Conservation (phyloP, 129 eudicot genomes). For the Arctium minus region DNA sequence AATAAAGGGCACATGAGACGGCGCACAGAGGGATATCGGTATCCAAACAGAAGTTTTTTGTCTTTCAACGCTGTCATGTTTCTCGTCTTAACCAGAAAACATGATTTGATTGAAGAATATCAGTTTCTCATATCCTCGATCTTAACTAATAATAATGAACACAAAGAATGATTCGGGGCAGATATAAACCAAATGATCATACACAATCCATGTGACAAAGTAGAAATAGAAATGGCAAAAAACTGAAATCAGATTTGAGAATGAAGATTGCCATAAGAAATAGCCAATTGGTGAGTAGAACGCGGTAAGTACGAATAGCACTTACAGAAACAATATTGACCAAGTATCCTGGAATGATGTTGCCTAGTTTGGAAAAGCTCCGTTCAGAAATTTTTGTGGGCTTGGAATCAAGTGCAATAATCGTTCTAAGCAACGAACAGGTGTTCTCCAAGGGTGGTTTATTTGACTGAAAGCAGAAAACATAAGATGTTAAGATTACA, state of each 20-base stretch:
- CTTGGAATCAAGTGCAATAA: slow-evolving; percentile 55
- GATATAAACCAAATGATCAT: neutral
- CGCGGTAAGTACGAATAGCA: slow-evolving; percentile 6
- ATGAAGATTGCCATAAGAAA: neutral
- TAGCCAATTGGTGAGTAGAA: neutral
- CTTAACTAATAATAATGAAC: neutral
- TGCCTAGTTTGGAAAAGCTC: slow-evolving; percentile 46
- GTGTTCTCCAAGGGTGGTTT: slow-evolving; percentile 55
- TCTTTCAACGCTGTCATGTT: too few species aligned
- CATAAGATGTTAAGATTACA: neutral
- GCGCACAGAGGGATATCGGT: neutral
- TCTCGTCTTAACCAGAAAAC: neutral
- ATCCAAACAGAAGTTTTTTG: neutral
- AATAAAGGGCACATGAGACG: too few species aligned
- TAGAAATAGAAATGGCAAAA: neutral
- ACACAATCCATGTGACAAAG: neutral
- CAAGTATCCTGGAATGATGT: slow-evolving; percentile 62
- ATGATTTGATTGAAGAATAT: neutral
- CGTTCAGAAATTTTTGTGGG: slow-evolving; percentile 58
- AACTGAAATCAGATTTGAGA: neutral
- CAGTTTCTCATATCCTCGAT: neutral
- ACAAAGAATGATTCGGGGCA: neutral
- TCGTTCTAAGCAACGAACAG: slow-evolving; percentile 76
- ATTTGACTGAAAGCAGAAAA: slow-evolving; percentile 37
- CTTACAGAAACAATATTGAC: slow-evolving; percentile 62